Evolutionary conservation across 2,329 filamentous ascomycete species (phyloP), one percentile per base, ranked within the genome.

Genomic region (Claviceps africana): DNA sequence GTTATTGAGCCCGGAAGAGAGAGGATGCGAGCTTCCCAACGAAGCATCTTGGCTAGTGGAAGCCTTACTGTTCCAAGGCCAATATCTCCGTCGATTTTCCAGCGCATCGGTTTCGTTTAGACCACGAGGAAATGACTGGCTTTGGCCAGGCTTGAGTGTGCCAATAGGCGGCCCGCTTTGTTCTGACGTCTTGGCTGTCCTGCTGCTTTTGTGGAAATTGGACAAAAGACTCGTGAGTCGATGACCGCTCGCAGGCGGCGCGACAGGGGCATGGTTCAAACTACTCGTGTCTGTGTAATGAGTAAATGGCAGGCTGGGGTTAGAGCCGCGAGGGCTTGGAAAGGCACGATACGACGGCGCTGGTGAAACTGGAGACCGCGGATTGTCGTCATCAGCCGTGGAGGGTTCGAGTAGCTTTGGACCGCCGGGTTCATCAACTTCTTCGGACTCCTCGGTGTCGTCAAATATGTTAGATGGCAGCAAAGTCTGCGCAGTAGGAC

Each of bases 401-500:
- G 65, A 57, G 10, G 63, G 57, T 19, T 67, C 64, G 2, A 62
- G 63, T 10, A 66, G 53, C 39, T 61, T 70, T 1, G 70, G 67
- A 19, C 61, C 68, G 4, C 56, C 54, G 8, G 53, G 54, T 21
- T 54, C 55, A 39, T 58, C 70, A n/a, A 73, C 70, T 17, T 83
- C 81, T 40, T 74, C 47, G 21, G 31, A 46, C 47, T 83, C 82
- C 45, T 82, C 70, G n/a, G 58, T 64, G 57, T 86, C 83, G 50
- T 84, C 81, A 55, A 79, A 71, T 54, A 78, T 76, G n/a, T 71
- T 72, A 6, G 86, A 85, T 0, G 87, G 87, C 17, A 94, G 69
- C 3, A 91, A 72, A 17, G 83, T 77, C 30, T 85, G 82, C 2
- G 86, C 87, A 4, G 85, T 85, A 1, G 87, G 87, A 59, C 85